Evolutionary conservation across 345 rosid species (phyloP).

Genomic region (Eutrema yunnanense): DNA sequence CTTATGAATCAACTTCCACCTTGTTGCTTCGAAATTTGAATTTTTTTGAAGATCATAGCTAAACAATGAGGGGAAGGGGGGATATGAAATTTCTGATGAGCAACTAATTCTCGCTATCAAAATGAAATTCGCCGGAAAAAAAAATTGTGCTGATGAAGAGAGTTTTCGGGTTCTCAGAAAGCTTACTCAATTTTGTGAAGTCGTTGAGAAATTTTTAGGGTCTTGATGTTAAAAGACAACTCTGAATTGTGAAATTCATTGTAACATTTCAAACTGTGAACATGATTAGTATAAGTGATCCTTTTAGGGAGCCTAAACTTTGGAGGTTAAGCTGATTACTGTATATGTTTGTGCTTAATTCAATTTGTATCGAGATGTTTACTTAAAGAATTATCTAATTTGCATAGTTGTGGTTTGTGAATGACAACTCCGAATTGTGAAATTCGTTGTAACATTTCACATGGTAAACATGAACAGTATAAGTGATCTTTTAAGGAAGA

Average conservation of each 20-base stretch:
- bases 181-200: neutral
- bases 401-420: no score
- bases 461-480: neutral
- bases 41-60: neutral
- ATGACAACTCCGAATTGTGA: neutral
- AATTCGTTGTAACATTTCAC: neutral
- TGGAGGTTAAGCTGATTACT: no score
- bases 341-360: no score
- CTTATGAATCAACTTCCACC: neutral
- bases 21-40: neutral
- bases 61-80: neutral
- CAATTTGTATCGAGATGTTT: no score
- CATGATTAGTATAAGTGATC: no score
- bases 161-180: neutral
- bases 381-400: no score
- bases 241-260: no score
- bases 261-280: no score
- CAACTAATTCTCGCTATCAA: no score
- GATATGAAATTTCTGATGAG: neutral
- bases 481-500: neutral
- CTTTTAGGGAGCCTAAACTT: no score
- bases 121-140: no score
- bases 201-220: neutral
- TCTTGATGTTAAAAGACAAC: neutral
- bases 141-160: no score